Evolutionary conservation across 495 filamentous ascomycete species (phyloP).

Genomic region (Penicillium waksmanii): DNA sequence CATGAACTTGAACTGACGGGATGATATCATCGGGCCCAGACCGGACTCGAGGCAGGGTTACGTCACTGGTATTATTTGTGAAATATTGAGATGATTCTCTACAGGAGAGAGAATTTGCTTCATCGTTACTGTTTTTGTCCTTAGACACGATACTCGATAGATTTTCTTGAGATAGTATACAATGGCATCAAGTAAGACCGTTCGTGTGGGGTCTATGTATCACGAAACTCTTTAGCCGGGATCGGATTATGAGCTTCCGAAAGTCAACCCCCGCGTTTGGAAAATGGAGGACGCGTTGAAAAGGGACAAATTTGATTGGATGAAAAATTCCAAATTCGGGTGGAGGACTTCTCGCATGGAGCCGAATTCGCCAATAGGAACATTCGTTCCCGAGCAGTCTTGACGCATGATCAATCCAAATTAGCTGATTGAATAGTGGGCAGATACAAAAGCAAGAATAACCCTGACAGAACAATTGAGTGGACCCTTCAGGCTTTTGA

Average conservation of each 20-base stretch:
- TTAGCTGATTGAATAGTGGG: conserved; percentile 1
- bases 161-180: background rate
- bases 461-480: background rate
- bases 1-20: background rate
- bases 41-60: background rate
- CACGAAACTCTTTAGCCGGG: background rate
- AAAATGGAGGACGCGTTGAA: background rate
- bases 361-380: conserved; percentile 1
- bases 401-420: conserved; percentile 7
- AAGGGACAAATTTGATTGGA: background rate
- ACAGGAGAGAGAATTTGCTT: too few species aligned
- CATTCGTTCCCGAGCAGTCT: background rate
- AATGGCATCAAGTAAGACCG: background rate
- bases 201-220: background rate
- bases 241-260: background rate
- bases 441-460: background rate
- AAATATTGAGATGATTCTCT: background rate
- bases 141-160: too few species aligned
- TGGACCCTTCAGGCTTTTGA: conserved; percentile 26
- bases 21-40: background rate
- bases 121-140: too few species aligned
- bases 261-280: conserved; percentile 1
- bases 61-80: background rate
- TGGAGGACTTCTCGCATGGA: background rate
- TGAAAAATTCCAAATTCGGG: background rate